These are phyloP conservation scores for Carallia brachiata DNA, from an alignment of 345 rosid species.

Conservation along the genomic window DNA sequence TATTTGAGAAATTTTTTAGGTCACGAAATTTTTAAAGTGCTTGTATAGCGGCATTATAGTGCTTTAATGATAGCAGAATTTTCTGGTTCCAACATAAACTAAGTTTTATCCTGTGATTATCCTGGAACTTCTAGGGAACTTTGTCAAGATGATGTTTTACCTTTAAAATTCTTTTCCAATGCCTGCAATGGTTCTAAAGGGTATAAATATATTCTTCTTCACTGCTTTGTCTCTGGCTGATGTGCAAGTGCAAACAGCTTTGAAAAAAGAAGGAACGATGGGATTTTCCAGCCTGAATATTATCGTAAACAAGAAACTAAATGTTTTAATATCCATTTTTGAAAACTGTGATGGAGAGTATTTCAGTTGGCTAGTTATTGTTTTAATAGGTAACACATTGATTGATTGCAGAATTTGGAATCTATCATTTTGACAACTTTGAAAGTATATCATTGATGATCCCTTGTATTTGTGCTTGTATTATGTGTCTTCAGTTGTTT, in stretches of 20 bases:
- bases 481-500: too few relatives aligned
- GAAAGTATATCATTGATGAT: neutral
- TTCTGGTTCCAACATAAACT: too few relatives aligned
- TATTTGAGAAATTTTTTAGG: neutral
- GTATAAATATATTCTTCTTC: neutral
- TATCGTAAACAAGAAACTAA: neutral
- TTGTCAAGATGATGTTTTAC: neutral
- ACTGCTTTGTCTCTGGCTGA: too few relatives aligned
- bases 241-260: too few relatives aligned
- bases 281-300: neutral
- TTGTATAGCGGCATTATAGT: neutral
- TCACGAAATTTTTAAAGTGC: neutral
- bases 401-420: neutral
- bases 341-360: neutral
- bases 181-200: neutral
- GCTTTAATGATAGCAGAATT: neutral
- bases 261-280: too few relatives aligned
- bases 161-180: neutral
- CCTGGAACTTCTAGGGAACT: neutral
- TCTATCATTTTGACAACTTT: neutral
- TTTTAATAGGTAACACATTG: neutral
- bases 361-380: too few relatives aligned
- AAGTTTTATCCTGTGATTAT: too few relatives aligned
- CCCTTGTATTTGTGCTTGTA: neutral
- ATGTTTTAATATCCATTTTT: neutral